These are phyloP conservation scores for Pythium monospermum DNA, from an alignment of 352 stramenopile genomes.

Conservation along the genomic window DNA sequence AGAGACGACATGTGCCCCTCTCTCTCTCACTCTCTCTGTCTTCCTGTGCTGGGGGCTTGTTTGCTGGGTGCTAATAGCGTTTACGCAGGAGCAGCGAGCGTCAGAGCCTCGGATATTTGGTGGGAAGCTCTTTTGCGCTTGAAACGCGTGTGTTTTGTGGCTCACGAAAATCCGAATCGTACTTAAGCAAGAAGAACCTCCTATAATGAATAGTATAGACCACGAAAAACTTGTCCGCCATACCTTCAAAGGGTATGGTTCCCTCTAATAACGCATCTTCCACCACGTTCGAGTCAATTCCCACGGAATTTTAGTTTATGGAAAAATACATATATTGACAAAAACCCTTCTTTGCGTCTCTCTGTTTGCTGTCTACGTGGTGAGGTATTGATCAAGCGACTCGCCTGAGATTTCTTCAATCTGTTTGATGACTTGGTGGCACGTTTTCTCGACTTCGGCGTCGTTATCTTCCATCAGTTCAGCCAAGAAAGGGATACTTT, in stretches of 20 bases:
- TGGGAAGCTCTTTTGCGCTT: too few relatives aligned
- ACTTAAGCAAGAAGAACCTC: conserved; percentile 1
- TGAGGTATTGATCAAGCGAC: conserved; percentile 86
- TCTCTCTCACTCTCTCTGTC: too few relatives aligned
- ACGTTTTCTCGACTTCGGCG: conserved; percentile 75
- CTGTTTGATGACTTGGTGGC: conserved; percentile 85
- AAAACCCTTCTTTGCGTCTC: background rate
- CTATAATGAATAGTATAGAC: background rate
- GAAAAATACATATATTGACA: conserved; percentile 20
- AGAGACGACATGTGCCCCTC: conserved; percentile 20
- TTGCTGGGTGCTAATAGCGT: too few relatives aligned
- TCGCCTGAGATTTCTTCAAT: conserved; percentile 89
- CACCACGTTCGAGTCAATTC: background rate
- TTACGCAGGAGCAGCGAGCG: too few relatives aligned
- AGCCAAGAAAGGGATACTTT: conserved; percentile 86
- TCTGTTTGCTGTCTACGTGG: conserved; percentile 22
- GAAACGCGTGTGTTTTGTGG: too few relatives aligned
- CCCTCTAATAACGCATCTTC: background rate
- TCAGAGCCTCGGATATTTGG: conserved; percentile 1
- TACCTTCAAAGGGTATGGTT: background rate
- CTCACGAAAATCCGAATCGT: background rate
- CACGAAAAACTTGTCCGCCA: background rate
- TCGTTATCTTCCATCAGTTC: conserved; percentile 88
- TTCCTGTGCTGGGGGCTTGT: too few relatives aligned
- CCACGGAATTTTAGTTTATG: background rate